A percentile compares a stretch with the other conserved stretches of the same genome.
Evolutionary conservation across 1,139 yeast species (phyloP).

Genomic region (Sugiyamaella grinbergsii): DNA sequence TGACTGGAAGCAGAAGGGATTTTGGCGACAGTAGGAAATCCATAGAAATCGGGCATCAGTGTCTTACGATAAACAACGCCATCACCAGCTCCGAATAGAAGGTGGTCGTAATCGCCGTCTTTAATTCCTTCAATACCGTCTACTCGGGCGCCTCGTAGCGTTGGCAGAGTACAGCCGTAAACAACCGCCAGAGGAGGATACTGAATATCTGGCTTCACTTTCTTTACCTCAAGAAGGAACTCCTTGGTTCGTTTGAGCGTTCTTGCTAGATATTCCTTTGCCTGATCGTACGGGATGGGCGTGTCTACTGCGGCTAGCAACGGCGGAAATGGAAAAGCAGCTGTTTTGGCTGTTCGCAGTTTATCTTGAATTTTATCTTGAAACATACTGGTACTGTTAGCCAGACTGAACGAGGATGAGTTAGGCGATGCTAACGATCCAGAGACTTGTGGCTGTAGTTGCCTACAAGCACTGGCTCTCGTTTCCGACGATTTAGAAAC

Average conservation of each 20-base stretch:
- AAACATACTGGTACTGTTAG: slow-evolving; percentile 8
- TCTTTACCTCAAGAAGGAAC: slow-evolving; percentile 60
- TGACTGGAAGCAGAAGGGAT: slow-evolving; percentile 71
- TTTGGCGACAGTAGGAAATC: slow-evolving; percentile 69
- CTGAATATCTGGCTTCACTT: slow-evolving; percentile 47
- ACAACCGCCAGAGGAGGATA: slow-evolving; percentile 86
- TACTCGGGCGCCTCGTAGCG: slow-evolving; percentile 78
- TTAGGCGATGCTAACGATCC: neutral
- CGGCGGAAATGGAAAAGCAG: slow-evolving; percentile 3
- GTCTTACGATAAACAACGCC: slow-evolving; percentile 86
- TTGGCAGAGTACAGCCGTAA: slow-evolving; percentile 79
- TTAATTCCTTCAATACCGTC: slow-evolving; percentile 60
- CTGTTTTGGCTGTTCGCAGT: slow-evolving; percentile 16
- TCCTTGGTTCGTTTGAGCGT: slow-evolving; percentile 62
- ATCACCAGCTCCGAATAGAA: slow-evolving; percentile 87
- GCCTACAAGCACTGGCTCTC: slow-evolving; percentile 15
- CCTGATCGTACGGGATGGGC: slow-evolving; percentile 55
- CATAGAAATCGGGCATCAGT: slow-evolving; percentile 74
- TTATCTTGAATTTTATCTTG: slow-evolving; percentile 15
- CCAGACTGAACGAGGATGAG: neutral
- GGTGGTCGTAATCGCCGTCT: slow-evolving; percentile 72
- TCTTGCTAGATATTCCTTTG: slow-evolving; percentile 62
- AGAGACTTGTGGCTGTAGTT: neutral
- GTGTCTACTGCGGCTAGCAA: neutral
- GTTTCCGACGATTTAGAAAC: slow-evolving; percentile 48